These are phyloP conservation scores for Escovopsis sp. DNA, from an alignment of 2,329 filamentous ascomycete genomes.

Conservation along the genomic window DNA sequence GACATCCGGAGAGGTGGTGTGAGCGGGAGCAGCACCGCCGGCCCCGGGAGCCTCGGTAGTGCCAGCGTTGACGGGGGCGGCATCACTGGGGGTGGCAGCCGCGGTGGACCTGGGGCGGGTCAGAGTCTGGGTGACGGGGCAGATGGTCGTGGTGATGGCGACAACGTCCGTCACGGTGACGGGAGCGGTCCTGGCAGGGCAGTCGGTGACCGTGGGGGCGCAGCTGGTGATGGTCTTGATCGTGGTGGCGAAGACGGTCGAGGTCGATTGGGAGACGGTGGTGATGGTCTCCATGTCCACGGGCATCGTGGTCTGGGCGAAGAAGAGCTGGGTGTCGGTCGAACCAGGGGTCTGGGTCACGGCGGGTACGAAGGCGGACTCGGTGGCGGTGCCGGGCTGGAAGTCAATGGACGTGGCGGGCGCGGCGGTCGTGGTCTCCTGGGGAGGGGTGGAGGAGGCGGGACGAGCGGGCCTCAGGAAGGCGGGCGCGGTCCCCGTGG, in stretches of 20 bases:
- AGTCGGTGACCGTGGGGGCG: constrained; percentile 30
- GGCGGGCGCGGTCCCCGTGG: too few relatives aligned
- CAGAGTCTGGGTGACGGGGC: constrained; percentile 35
- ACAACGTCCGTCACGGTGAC: constrained; percentile 37
- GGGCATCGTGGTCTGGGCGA: too few relatives aligned
- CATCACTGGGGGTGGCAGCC: constrained; percentile 8
- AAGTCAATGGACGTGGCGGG: too few relatives aligned
- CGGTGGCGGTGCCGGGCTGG: too few relatives aligned
- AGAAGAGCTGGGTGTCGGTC: too few relatives aligned
- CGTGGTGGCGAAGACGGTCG: constrained; percentile 35
- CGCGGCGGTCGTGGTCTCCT: too few relatives aligned
- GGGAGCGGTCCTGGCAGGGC: constrained; percentile 30
- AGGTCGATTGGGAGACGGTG: constrained; percentile 28
- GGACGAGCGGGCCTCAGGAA: too few relatives aligned
- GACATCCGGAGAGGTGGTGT: too few relatives aligned
- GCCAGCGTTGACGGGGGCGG: constrained; percentile 15
- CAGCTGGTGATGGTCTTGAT: constrained; percentile 36
- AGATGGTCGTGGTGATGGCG: constrained; percentile 43
- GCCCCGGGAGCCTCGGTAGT: constrained; percentile 25
- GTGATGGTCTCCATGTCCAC: constrained; percentile 1
- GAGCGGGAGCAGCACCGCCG: constrained; percentile 53
- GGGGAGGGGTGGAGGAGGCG: too few relatives aligned
- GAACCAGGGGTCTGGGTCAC: too few relatives aligned
- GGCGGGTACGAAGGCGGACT: too few relatives aligned
- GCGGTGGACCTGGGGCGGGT: constrained; percentile 4